Evolutionary conservation across 2,329 filamentous ascomycete species (phyloP), one percentile per base, ranked within the genome.

Genomic region (Colletotrichum eleusines): DNA sequence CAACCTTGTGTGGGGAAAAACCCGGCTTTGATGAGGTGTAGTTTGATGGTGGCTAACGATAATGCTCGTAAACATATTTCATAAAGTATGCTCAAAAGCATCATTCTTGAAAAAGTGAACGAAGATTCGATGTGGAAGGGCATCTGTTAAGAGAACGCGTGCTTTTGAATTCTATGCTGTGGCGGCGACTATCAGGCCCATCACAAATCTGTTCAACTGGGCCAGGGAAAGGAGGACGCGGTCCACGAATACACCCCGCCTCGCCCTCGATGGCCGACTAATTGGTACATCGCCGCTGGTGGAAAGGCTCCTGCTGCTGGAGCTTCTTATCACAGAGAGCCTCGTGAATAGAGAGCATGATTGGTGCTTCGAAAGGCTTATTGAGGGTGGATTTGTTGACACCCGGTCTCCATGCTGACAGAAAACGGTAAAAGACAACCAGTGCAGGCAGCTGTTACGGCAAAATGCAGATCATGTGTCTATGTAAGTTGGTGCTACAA

Each of bases 401-500:
- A 46, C 20, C 9, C 11, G 18, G 20, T 7, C 7, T 46, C 9
- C 11, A 26, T 50, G 12, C 26, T 12, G n/a, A 20, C 18, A 5
- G 31, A 33, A 5, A 16, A 28, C 5, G 2, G 16, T 33, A 33
- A 8, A n/a, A 3, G 8, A 18, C 7, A 7, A 53, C 5, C 8
- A 20, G 18, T n/a, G n/a, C n/a, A 3, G 0, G 18, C 20, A 23
- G 1, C n/a, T 18, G 14, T 51, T 31, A 9, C 4, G 20, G 20
- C 16, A 35, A 38, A 35, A 26, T 18, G n/a, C 4, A 26, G 12
- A 33, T 20, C 35, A n/a, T 44, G 59, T 53, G 38, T 71, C 57
- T 67, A 69, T 69, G 40, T 40, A 28, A 20, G 3, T n/a, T 44
- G 53, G 46, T 53, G 7, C 40, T 71, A 42, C 28, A 33, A 16